Evolutionary conservation across 495 filamentous ascomycete genomes (phyloP).

Genomic region (Talaromyces ruber): DNA sequence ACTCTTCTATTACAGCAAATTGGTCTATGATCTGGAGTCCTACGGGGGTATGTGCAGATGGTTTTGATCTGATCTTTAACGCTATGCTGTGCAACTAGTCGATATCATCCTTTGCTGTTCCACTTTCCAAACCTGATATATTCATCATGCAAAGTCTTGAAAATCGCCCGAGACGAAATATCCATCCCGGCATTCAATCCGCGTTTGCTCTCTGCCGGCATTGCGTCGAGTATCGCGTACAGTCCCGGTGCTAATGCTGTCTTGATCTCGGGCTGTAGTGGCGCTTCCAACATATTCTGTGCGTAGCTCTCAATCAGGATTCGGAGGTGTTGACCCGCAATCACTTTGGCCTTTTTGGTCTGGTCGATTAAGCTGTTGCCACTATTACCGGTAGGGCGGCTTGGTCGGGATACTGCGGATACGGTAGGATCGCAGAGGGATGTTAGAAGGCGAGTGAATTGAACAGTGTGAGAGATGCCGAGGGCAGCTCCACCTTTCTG

Average conservation of each 20-base stretch:
- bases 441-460: constrained; percentile 63
- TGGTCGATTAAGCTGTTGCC: constrained; percentile 54
- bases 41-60: neutral
- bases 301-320: constrained; percentile 66
- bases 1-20: neutral
- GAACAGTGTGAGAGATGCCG: constrained; percentile 47
- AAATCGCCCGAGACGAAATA: constrained; percentile 56
- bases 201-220: constrained; percentile 53
- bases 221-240: constrained; percentile 62
- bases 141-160: constrained; percentile 63
- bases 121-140: constrained; percentile 64
- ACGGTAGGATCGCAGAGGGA: constrained; percentile 72
- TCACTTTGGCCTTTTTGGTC: constrained; percentile 64
- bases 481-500: constrained; percentile 9
- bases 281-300: constrained; percentile 50
- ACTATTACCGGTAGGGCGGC: constrained; percentile 14
- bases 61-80: neutral
- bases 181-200: constrained; percentile 64
- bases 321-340: constrained; percentile 67
- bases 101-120: constrained; percentile 37
- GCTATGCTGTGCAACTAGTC: neutral
- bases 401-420: constrained; percentile 53
- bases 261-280: constrained; percentile 50
- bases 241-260: constrained; percentile 63
- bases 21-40: too few relatives aligned